These are phyloP conservation scores for Myxozyma mucilagina DNA, from an alignment of 805 yeast genomes.

Conservation along the genomic window DNA sequence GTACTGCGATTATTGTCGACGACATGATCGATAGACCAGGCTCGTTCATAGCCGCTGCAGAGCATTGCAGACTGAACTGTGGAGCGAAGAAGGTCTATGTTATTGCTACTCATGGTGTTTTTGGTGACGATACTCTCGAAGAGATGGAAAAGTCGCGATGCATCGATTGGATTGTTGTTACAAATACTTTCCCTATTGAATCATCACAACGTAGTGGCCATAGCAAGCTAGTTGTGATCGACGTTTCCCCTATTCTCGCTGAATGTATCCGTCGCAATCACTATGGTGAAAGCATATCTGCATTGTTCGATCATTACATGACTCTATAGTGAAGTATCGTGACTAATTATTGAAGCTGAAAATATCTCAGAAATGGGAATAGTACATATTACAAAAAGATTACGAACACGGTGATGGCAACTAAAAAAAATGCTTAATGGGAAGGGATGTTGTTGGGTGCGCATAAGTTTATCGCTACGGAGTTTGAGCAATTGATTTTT, in stretches of 20 bases:
- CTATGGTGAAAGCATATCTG: conserved; percentile 51
- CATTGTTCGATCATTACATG: conserved; percentile 19
- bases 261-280: conserved; percentile 99
- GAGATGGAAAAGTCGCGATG: conserved; percentile 72
- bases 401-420: not conserved
- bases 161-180: conserved; percentile 83
- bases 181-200: conserved; percentile 91
- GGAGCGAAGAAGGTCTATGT: conserved; percentile 91
- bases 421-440: not conserved
- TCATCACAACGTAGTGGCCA: conserved; percentile 55
- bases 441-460: not conserved
- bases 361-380: not conserved
- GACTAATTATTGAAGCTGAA: not conserved
- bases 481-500: not conserved
- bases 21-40: conserved; percentile 97
- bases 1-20: conserved; percentile 90
- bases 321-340: not conserved
- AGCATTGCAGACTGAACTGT: conserved; percentile 91
- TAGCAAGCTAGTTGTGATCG: conserved; percentile 79
- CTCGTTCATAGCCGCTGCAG: conserved; percentile 95
- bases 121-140: conserved; percentile 83
- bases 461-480: not conserved
- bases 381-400: not conserved
- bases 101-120: conserved; percentile 94
- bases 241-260: conserved; percentile 92